These are phyloP conservation scores for Trypanosoma mega DNA, from an alignment of 208 protist genomes.

Conservation along the genomic window DNA sequence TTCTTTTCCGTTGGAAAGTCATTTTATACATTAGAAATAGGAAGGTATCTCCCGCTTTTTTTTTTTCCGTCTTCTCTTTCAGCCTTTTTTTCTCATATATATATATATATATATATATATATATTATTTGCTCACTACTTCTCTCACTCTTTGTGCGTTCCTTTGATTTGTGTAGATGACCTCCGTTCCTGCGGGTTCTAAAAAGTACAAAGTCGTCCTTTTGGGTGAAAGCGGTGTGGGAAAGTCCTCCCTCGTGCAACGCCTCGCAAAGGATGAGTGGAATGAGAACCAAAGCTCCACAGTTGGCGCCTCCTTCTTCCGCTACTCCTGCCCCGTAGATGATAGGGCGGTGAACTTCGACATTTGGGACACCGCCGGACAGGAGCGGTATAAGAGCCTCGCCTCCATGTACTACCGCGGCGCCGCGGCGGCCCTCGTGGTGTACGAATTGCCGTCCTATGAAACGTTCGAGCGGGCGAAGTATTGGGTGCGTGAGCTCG, in stretches of 20 bases:
- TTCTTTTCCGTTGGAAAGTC: too few species aligned
- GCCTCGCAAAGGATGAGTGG: slow-evolving; percentile 80
- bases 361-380: slow-evolving; percentile 91
- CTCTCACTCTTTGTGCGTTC: too few species aligned
- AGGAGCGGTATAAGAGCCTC: slow-evolving; percentile 88
- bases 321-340: slow-evolving; percentile 63
- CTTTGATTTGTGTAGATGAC: background rate
- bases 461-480: slow-evolving; percentile 94
- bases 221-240: slow-evolving; percentile 89
- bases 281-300: slow-evolving; percentile 71
- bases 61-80: too few species aligned
- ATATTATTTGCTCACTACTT: too few species aligned
- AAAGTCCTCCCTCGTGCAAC: slow-evolving; percentile 88
- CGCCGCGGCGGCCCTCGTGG: slow-evolving; percentile 90
- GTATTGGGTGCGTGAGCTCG: slow-evolving; percentile 96
- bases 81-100: too few species aligned
- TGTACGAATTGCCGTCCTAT: slow-evolving; percentile 96
- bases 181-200: slow-evolving; percentile 8
- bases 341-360: slow-evolving; percentile 73
- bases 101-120: too few species aligned
- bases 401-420: slow-evolving; percentile 93
- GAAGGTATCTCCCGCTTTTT: too few species aligned
- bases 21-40: too few species aligned
- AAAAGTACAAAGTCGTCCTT: slow-evolving; percentile 87
- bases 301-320: slow-evolving; percentile 84